Evolutionary conservation across 306 rosid species (phyloP), one percentile per base, ranked within the genome.

Genomic region (Lagenaria siceraria): DNA sequence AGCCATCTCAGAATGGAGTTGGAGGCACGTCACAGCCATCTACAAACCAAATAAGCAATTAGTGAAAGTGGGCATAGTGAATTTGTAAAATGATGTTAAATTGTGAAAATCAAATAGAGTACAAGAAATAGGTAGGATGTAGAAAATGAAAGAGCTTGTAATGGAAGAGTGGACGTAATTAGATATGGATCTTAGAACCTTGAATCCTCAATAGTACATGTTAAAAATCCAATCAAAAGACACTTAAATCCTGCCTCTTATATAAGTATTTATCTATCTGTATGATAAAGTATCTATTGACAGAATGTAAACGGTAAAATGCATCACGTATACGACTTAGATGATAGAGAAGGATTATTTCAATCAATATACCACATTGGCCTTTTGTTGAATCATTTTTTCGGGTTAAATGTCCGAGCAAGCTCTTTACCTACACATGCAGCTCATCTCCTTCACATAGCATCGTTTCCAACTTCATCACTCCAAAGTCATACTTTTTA

Each of bases 1-100:
- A 62, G 98, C 98, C 97, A 95, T 89, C 86, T 95, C 98, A 7
- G 96, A 89, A 77, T 95, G 97, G 63, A 95, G 96, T 87, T 88
- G 96, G 53, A 92, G 82, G 80, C 97, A 92, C 78, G 87, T 82
- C 89, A 89, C 78, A 75, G 97, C 98, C 96, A 90, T 92, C 97
- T 92, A 51, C 77, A 7, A 52, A 64, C 48, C 71, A 61, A 66
- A 77, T 49, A 58, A 81, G 55, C 11, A 72, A 48, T 71, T 24
- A 17, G 43, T 24, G 76, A 46, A 46, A 49, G 31, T n/a, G 74
- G 42, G 53, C 72, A 62, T 31, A 8, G 70, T 33, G 46, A 63
- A 63, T 15, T 35, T 15, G 46, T 31, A 63, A 63, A 24, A 15
- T 61, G 17, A 6, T 62, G 12, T 29, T 8, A 7, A 58, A 24